Percentiles rank a stretch among this genome's conserved stretches.
Evolutionary conservation across 164 flowering plant genomes (phyloP).

Genomic region (Santalum album): DNA sequence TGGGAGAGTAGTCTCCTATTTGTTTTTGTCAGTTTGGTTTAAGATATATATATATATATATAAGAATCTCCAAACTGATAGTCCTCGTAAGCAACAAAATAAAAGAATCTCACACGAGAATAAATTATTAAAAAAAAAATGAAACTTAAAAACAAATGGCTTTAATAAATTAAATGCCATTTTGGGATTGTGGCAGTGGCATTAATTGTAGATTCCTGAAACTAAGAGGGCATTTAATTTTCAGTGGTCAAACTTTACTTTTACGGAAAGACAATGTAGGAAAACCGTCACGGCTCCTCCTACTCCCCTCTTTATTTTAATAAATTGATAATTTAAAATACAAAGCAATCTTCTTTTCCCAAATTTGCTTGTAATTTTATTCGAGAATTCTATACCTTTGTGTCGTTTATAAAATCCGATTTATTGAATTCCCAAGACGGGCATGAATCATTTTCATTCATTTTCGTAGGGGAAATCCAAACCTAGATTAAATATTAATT

Average conservation of each 20-base stretch:
- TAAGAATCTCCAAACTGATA: too few species aligned
- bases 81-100: too few species aligned
- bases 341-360: conserved; percentile 16
- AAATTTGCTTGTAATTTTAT: conserved; percentile 16
- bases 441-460: conserved; percentile 45
- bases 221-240: conserved; percentile 15
- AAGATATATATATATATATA: too few species aligned
- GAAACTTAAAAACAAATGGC: too few species aligned
- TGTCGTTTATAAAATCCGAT: conserved; percentile 19
- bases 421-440: conserved; percentile 55
- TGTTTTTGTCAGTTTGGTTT: too few species aligned
- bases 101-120: too few species aligned
- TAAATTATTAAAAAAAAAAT: too few species aligned
- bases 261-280: conserved; percentile 49
- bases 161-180: too few species aligned
- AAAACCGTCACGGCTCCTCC: conserved; percentile 25
- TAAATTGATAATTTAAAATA: conserved; percentile 18
- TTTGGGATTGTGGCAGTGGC: conserved; percentile 12
- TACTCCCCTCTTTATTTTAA: conserved; percentile 37
- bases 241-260: conserved; percentile 26
- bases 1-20: too few species aligned
- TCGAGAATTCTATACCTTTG: conserved; percentile 3
- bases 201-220: conserved; percentile 16
- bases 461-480: conserved; percentile 31
- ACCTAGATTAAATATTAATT: conserved; percentile 28